Evolutionary conservation across 495 filamentous ascomycete species (phyloP), one percentile per base, ranked within the genome.

Genomic region (Monascus purpureus): DNA sequence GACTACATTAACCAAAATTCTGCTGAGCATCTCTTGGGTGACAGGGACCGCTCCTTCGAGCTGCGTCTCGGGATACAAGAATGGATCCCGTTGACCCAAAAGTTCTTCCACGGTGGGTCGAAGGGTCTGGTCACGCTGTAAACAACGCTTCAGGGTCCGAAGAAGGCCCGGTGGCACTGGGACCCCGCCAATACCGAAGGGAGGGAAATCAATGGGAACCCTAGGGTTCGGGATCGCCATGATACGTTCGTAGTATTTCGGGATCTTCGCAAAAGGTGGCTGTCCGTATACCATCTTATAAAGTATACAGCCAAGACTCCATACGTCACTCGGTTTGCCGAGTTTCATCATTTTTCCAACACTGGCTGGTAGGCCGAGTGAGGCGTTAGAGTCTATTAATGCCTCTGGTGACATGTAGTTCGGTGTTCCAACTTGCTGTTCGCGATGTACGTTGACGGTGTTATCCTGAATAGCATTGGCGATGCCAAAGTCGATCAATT

Each of bases 371-470:
- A 72, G 52, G 4, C 73, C 65, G 29, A 68, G 53, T 6, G 68
- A 65, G 16, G 68, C 74, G 42, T 92, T 94, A 2, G 76, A 85
- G 53, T 97, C 92, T 38, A 88, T 72, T 42, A 96, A 64, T 13
- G 80, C 81, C 52, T 97, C 90, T 1, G 90, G 90, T 2, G 83
- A 87, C 92, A 97, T 96, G 65, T 96, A 97, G 50, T 94, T 97
- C 1, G 92, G 85, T 1, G 90, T 97, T 16, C 90, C 90, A 36
- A 95, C 75, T 53, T 94, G 84, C 12, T 80, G 80, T 44, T 97
- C 92, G 35, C 90, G 81, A 52, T 97, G 88, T 13, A 97, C 87
- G 41, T 97, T 97, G 45, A 95, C 82, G 1, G 90, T 97, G 53
- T 94, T 73, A 42, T 96, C 90, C 46, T 90, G 77, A 46, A 97